A percentile compares a stretch with the other conserved stretches of the same genome.
phyloP scores from a whole-genome alignment of 2,329 filamentous ascomycete species.

The Stachybotrys elegans region DNA sequence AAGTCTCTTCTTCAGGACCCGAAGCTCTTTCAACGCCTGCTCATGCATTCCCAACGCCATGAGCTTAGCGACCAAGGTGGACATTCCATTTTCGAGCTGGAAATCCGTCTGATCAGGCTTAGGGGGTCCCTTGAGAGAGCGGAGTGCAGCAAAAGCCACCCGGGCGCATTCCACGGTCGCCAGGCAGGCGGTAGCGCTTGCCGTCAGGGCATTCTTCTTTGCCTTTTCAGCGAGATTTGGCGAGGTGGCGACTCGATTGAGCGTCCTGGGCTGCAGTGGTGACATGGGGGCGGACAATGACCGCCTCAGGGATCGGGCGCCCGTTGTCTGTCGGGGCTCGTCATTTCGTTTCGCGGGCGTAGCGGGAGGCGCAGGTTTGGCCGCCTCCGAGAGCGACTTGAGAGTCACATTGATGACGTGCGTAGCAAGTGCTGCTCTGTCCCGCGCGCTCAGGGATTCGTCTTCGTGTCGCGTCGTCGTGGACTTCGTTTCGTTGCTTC shows the following conservation, averaged over 20 bases:
- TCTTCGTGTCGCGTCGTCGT: slow-evolving; percentile 15
- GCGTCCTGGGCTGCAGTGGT: slow-evolving; percentile 55
- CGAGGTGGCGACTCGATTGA: slow-evolving; percentile 56
- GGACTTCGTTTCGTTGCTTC: slow-evolving; percentile 10
- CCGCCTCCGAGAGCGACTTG: slow-evolving; percentile 62
- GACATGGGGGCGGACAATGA: slow-evolving; percentile 55
- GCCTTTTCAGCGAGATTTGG: slow-evolving; percentile 33
- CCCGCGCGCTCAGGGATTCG: slow-evolving; percentile 32
- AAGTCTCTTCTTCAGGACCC: slow-evolving; percentile 59
- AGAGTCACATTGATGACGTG: slow-evolving; percentile 67
- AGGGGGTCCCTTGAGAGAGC: slow-evolving; percentile 49
- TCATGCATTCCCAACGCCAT: slow-evolving; percentile 59
- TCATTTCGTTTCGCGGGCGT: slow-evolving; percentile 28
- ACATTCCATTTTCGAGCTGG: slow-evolving; percentile 70
- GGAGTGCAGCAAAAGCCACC: slow-evolving; percentile 60
- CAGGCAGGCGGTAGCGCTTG: slow-evolving; percentile 40
- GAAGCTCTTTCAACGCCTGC: slow-evolving; percentile 65
- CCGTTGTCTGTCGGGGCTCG: slow-evolving; percentile 25
- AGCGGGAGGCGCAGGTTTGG: slow-evolving; percentile 40
- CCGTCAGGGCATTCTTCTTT: slow-evolving; percentile 18
- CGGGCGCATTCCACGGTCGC: slow-evolving; percentile 65
- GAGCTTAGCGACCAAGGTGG: slow-evolving; percentile 62
- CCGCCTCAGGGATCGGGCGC: slow-evolving; percentile 41
- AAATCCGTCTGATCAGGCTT: slow-evolving; percentile 53
- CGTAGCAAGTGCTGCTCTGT: slow-evolving; percentile 64